Conservation (phyloP, 1,284 basidiomycete species). For the Ustilago tritici region DNA sequence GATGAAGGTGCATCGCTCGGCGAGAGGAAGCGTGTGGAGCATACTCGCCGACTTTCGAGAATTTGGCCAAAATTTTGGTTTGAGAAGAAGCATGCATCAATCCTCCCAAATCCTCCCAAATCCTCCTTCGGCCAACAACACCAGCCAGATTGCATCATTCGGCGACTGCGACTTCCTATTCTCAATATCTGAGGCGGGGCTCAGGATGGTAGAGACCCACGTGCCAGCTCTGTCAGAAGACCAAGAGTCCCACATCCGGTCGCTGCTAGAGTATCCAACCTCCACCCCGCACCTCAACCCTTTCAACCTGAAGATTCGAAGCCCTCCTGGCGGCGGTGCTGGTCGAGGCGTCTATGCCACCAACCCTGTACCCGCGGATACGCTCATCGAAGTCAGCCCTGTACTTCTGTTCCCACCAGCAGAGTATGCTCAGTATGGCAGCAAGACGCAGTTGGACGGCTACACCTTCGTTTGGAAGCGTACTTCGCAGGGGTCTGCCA, state of each 20-base stretch:
- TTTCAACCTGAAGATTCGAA: slow-evolving; percentile 37
- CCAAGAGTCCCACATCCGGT: slow-evolving; percentile 18
- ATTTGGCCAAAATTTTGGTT: slow-evolving; percentile 15
- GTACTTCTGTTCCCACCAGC: slow-evolving; percentile 81
- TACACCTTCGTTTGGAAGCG: slow-evolving; percentile 84
- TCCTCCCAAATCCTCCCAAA: neutral
- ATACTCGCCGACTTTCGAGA: slow-evolving; percentile 17
- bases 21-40: neutral
- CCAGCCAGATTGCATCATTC: neutral
- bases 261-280: slow-evolving; percentile 28
- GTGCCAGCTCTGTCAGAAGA: slow-evolving; percentile 19
- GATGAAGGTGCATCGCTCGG: neutral
- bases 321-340: slow-evolving; percentile 12
- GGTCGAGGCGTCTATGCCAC: slow-evolving; percentile 61
- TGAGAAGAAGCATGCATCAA: slow-evolving; percentile 6
- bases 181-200: neutral
- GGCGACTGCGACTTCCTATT: neutral
- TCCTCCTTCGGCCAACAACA: neutral
- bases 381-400: slow-evolving; percentile 83
- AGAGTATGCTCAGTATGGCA: slow-evolving; percentile 69
- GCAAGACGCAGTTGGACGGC: slow-evolving; percentile 80
- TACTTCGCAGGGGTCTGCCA: slow-evolving; percentile 62
- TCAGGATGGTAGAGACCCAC: slow-evolving; percentile 45
- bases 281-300: slow-evolving; percentile 59
- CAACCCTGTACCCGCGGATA: slow-evolving; percentile 71